Evolutionary conservation across 1,139 yeast species (phyloP), one percentile per base, ranked within the genome.

Genomic region (Blastobotrys raffinosifermentans): DNA sequence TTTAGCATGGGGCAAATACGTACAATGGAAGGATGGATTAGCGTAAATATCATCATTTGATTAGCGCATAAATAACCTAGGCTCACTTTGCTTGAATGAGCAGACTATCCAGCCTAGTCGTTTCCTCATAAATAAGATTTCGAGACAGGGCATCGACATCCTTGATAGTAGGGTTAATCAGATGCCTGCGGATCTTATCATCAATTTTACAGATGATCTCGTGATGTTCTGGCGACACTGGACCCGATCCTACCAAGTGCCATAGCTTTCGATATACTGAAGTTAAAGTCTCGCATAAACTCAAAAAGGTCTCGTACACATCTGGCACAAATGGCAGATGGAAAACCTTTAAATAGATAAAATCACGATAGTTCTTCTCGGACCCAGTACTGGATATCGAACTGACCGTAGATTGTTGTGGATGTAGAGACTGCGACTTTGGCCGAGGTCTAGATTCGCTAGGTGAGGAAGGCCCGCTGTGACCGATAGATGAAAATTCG

Each of bases 261-360:
- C 45, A 39, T 18, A 55, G 43, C 22, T 51, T 47, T 18, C 41
- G 37, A 39, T 53, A 55, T 8, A 55, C 51, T 17, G 45, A 52
- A n/a, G 47, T 43, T 17, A 56, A 45, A 27, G 48, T 45, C 14
- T 55, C 58, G 29, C 58, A 55, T 10, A 54, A 45, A 11, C 55
- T 44, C 19, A 52, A 33, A 34, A 53, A 54, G 15, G 60, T 54
- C 37, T 54, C 58, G 31, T 53, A 48, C 25, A 48, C 44, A 41
- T 56, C 61, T 3, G 59, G 61, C 6, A 47, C 39, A 34, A 52
- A 55, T 18, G 61, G 61, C 35, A 56, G 44, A 32, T 53, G 57
- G 32, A 40, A 41, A 2, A 53, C 43, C 9, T 37, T 45, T 25
- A 56, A 46, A 32, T 49, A 47, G 9, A 41, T 31, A 32, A 44